These are phyloP conservation scores for Aureobasidium vineae DNA, from an alignment of 2,329 filamentous ascomycete species.

Conservation along the genomic window DNA sequence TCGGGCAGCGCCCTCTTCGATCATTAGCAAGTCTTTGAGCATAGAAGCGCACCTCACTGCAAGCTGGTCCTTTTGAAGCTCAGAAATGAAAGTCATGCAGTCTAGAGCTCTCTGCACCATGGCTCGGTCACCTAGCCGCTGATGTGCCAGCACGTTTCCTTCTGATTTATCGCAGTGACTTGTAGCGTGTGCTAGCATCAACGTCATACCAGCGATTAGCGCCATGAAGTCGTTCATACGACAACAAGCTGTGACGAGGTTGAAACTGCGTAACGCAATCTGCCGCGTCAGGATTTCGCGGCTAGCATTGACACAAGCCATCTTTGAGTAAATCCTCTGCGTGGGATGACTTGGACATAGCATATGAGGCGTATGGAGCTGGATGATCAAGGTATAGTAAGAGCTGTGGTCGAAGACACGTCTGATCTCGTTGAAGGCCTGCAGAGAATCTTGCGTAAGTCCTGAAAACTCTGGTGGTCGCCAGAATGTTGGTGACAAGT, in stretches of 20 bases:
- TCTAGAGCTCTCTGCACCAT: background rate
- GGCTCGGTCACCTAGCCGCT: background rate
- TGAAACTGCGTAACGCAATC: background rate
- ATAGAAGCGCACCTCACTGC: background rate
- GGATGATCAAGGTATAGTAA: background rate
- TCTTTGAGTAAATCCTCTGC: background rate
- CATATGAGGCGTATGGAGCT: slow-evolving; percentile 1
- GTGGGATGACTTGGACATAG: background rate
- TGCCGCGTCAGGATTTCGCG: background rate
- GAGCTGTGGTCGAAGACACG: background rate
- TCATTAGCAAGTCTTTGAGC: background rate
- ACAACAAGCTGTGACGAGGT: background rate
- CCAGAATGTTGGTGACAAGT: background rate
- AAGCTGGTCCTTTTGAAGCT: background rate
- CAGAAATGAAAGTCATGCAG: background rate
- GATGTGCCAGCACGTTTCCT: background rate
- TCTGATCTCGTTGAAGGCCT: background rate
- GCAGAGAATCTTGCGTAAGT: background rate
- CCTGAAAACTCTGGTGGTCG: background rate
- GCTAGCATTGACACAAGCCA: background rate
- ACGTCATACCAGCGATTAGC: background rate
- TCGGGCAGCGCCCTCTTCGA: background rate
- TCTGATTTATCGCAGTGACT: background rate
- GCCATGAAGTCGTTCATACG: slow-evolving; percentile 6
- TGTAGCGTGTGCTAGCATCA: background rate